A percentile compares a stretch with the other conserved stretches of the same genome.
Evolutionary conservation across 306 rosid genomes (phyloP).

Genomic region (Acmispon strigosus): DNA sequence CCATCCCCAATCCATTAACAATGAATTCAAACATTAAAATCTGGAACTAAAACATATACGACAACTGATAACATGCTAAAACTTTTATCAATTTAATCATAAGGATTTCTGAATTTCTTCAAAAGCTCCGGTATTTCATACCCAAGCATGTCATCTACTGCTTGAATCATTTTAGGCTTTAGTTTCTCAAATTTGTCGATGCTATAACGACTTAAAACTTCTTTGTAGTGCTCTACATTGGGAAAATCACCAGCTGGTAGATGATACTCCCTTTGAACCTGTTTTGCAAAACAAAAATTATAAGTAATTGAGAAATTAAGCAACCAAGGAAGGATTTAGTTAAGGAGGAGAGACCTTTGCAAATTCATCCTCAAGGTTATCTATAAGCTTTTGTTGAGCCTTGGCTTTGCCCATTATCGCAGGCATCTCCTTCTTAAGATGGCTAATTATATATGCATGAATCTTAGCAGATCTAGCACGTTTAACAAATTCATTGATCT

Average conservation of each 20-base stretch:
- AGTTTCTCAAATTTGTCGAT: slow-evolving; percentile 84
- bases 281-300: neutral
- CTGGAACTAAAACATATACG: neutral
- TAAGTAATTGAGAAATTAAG: neutral
- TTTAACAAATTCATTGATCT: slow-evolving; percentile 96
- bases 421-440: slow-evolving; percentile 93
- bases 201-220: slow-evolving; percentile 52
- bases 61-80: neutral
- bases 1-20: neutral
- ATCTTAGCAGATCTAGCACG: slow-evolving; percentile 96
- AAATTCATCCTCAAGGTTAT: slow-evolving; percentile 73
- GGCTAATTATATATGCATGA: slow-evolving; percentile 86
- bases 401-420: slow-evolving; percentile 88
- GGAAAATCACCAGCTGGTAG: slow-evolving; percentile 91
- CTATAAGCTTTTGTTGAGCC: slow-evolving; percentile 68
- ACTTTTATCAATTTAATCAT: slow-evolving; percentile 34
- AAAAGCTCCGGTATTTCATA: slow-evolving; percentile 85
- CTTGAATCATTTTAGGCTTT: slow-evolving; percentile 85
- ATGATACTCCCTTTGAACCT: slow-evolving; percentile 87
- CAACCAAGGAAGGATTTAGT: neutral
- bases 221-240: slow-evolving; percentile 58
- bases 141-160: slow-evolving; percentile 90
- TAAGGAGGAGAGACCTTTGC: slow-evolving; percentile 45
- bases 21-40: neutral
- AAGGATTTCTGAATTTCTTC: slow-evolving; percentile 82